phyloP scores from a whole-genome alignment of 2,329 filamentous ascomycete species.

The Didymella glomerata region DNA sequence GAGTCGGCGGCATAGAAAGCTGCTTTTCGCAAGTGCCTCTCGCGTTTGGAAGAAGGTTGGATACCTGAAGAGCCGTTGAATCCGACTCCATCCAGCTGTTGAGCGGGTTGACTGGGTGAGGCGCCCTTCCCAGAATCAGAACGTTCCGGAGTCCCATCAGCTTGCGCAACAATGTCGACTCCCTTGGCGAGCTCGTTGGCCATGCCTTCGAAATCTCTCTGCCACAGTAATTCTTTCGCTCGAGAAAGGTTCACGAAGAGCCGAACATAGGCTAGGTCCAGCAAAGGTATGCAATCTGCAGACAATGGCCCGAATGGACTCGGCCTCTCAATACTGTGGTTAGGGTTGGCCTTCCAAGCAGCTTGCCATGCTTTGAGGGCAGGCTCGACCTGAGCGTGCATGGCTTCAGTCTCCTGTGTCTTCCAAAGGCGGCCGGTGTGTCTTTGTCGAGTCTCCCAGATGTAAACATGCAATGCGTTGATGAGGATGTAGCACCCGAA shows the following conservation, averaged over 20 bases:
- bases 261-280: constrained; percentile 91
- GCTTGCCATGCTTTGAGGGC: constrained; percentile 93
- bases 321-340: constrained; percentile 82
- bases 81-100: constrained; percentile 37
- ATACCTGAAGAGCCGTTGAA: constrained; percentile 45
- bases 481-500: constrained; percentile 93
- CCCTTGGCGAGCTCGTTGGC: constrained; percentile 84
- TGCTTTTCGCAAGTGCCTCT: constrained; percentile 90
- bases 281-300: constrained; percentile 86
- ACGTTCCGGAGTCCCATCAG: constrained; percentile 67
- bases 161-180: constrained; percentile 76
- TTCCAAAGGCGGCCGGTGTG: constrained; percentile 92
- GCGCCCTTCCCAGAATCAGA: constrained; percentile 41
- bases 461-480: constrained; percentile 95
- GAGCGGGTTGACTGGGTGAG: constrained; percentile 35
- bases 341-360: constrained; percentile 86
- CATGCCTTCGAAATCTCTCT: constrained; percentile 91
- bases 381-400: constrained; percentile 95
- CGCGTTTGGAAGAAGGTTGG: constrained; percentile 70
- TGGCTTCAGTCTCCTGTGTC: constrained; percentile 88
- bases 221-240: constrained; percentile 93
- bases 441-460: constrained; percentile 94
- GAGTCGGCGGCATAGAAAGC: constrained; percentile 95
- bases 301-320: constrained; percentile 88
- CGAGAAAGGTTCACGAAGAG: constrained; percentile 92